A percentile compares a stretch with the other conserved stretches of the same genome.
Evolutionary conservation across 257 asterid species (phyloP).

Genomic region (Parsonsia alboflavescens): DNA sequence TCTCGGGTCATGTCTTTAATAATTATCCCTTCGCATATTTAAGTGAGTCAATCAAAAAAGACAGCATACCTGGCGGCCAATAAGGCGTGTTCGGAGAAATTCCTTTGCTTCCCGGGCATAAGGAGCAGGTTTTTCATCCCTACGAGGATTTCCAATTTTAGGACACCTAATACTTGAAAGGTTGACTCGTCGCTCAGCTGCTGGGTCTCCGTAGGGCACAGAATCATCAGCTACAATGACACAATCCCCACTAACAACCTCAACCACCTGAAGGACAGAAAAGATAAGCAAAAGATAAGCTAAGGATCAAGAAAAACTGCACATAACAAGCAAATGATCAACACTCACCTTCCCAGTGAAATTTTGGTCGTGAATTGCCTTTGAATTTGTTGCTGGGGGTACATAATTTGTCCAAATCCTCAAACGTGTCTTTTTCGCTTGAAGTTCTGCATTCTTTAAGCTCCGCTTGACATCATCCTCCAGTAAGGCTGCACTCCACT

Average conservation of each 20-base stretch:
- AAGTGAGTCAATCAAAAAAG: slow-evolving; percentile 1
- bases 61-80: slow-evolving; percentile 72
- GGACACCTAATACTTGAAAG: slow-evolving; percentile 96
- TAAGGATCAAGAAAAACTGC: slow-evolving; percentile 3
- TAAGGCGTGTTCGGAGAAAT: slow-evolving; percentile 79
- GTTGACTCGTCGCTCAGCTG: slow-evolving; percentile 91
- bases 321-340: slow-evolving; percentile 10
- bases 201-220: slow-evolving; percentile 83
- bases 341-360: slow-evolving; percentile 76
- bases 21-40: slow-evolving; percentile 1
- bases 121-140: slow-evolving; percentile 89
- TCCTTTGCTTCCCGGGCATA: slow-evolving; percentile 98
- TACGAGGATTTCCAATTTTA: slow-evolving; percentile 92
- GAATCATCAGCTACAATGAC: slow-evolving; percentile 86
- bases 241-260: slow-evolving; percentile 91
- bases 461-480: slow-evolving; percentile 70
- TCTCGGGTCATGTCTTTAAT: slow-evolving; percentile 12
- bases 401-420: slow-evolving; percentile 84
- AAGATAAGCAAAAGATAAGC: neutral
- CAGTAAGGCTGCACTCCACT: slow-evolving; percentile 82
- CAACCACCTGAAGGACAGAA: slow-evolving; percentile 63
- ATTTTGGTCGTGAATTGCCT: slow-evolving; percentile 94
- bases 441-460: slow-evolving; percentile 84
- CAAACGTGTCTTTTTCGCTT: slow-evolving; percentile 71
- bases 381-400: slow-evolving; percentile 79